Evolutionary conservation across 1,139 yeast genomes (phyloP), one percentile per base, ranked within the genome.

Genomic region (Scheffersomyces segobiensis): DNA sequence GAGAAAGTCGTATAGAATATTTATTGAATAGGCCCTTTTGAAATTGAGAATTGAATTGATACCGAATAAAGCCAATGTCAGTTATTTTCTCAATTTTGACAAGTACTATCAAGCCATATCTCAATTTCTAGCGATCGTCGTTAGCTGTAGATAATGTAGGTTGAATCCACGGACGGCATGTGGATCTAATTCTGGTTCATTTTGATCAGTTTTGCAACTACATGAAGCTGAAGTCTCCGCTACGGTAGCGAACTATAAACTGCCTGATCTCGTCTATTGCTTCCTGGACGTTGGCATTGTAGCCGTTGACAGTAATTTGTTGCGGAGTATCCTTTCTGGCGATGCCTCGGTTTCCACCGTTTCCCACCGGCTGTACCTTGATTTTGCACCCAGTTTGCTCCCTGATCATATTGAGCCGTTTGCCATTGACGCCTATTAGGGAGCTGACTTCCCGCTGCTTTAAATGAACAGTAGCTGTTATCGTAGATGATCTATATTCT

Each of bases 341-440:
- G n/a, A 8, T 14, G 26, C 50, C 22, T 20, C 19, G 50, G 54
- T 12, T 17, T 20, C 19, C 10, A 6, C 24, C 22, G 14, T n/a
- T 39, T 14, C 46, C 46, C 17, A 58, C 53, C 7, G 62, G 62
- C 18, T 58, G 49, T 6, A 73, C 68, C 46, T 67, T 67, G 18
- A 77, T 73, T 50, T 62, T 60, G 60, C 79, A 76, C 7, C 68
- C 69, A n/a, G 76, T 63, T 26, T 63, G 62, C n/a, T 63, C 55
- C 53, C 79, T 63, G 18, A 76, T 73, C 8, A 63, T 56, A 55
- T 64, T 63, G 14, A 77, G 65, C 52, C 74, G 59, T 0, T 57
- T 55, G 0, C 78, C 79, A 19, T 70, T 66, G 32, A 62, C 60
- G 3, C 80, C 80, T 39, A 77, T 65, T 2, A 76, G 59, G 21